Base-by-base conservation (phyloP, 2,329 filamentous ascomycete genomes). In the Aureobasidium sp. region DNA sequence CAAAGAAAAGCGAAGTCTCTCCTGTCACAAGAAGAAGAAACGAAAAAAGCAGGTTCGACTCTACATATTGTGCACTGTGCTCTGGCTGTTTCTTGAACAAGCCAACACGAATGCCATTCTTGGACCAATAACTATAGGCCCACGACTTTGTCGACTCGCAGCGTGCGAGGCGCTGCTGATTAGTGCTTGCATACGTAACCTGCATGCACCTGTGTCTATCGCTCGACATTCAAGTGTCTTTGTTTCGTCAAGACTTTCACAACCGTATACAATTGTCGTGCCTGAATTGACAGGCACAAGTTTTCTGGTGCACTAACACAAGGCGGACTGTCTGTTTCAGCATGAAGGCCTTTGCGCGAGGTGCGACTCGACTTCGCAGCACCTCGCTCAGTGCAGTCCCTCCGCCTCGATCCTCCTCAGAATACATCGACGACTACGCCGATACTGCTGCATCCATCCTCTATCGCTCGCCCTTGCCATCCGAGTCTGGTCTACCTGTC, bases 381-480 rank as follows among this genome's bases (percentile, higher is more conserved):
- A 75, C 74, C 55, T 80, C 79, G 50, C 74, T 81, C 50, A 77
- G 72, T 62, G 74, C 78, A 26, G 74, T 80, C 13, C 77, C 78
- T 63, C 81, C 78, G 56, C 75, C 73, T 23, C 74, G 69, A 57
- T 71, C 72, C 64, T 79, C 75, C 63, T 71, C 74, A 63, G 78
- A 80, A 58, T 83, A 82, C 67, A 75, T 78, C 23, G 71, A 71
- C 3, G 71, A 75, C 42, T 76, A 83, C 51, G 80, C 80, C 39
- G 74, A 74, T 39, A 73, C 77, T 51, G 81, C 81, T 10, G 75
- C 78, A n/a, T 78, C 77, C 42, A 81, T 83, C 65, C 76, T 84
- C 39, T 84, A 81, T 68, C 79, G 76, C 63, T 81, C 80, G 10
- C 81, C 81, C 1, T 73, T 79, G 2, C 78, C 78, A 17, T 81